Conservation (phyloP, 306 rosid genomes). For the Sechiopsis laciniata region DNA sequence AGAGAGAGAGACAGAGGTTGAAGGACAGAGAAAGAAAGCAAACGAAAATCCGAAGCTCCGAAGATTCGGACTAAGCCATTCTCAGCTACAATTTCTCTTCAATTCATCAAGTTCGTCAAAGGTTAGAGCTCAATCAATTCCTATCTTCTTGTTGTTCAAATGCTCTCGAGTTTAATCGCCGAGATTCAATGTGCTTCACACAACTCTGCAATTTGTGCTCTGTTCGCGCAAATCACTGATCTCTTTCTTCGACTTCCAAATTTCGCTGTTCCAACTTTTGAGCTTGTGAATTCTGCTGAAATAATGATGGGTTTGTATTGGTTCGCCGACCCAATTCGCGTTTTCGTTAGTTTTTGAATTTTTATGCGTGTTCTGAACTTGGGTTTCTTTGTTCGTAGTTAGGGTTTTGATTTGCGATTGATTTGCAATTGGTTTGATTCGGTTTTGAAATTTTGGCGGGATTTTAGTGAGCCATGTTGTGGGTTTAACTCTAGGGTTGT, state of each 20-base stretch:
- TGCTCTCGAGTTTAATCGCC: slow-evolving; percentile 17
- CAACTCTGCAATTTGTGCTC: slow-evolving; percentile 29
- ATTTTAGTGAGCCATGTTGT: slow-evolving; percentile 32
- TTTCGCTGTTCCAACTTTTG: slow-evolving; percentile 38
- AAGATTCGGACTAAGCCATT: slow-evolving; percentile 49
- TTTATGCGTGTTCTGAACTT: slow-evolving; percentile 29
- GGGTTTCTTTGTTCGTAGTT: slow-evolving; percentile 39
- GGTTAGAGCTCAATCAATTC: slow-evolving; percentile 62
- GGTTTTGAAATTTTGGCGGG: slow-evolving; percentile 32
- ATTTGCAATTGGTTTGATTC: slow-evolving; percentile 36
- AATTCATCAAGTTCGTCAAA: slow-evolving; percentile 41
- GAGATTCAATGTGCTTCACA: slow-evolving; percentile 48
- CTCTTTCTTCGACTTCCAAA: slow-evolving; percentile 46
- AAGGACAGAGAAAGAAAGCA: slow-evolving; percentile 8
- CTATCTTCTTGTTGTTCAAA: neutral
- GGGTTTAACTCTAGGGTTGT: slow-evolving; percentile 86
- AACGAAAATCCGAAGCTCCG: slow-evolving; percentile 37
- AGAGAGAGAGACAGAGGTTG: neutral
- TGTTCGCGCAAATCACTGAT: slow-evolving; percentile 47
- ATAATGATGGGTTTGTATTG: slow-evolving; percentile 41
- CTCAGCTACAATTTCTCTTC: slow-evolving; percentile 58
- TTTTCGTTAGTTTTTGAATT: slow-evolving; percentile 29
- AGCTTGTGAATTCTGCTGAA: slow-evolving; percentile 42
- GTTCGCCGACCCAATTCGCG: slow-evolving; percentile 44
- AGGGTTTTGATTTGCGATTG: slow-evolving; percentile 50